A percentile compares a stretch with the other conserved stretches of the same genome.
These are phyloP conservation scores for Fusarium illudens DNA, from an alignment of 2,329 filamentous ascomycete species.

Conservation along the genomic window DNA sequence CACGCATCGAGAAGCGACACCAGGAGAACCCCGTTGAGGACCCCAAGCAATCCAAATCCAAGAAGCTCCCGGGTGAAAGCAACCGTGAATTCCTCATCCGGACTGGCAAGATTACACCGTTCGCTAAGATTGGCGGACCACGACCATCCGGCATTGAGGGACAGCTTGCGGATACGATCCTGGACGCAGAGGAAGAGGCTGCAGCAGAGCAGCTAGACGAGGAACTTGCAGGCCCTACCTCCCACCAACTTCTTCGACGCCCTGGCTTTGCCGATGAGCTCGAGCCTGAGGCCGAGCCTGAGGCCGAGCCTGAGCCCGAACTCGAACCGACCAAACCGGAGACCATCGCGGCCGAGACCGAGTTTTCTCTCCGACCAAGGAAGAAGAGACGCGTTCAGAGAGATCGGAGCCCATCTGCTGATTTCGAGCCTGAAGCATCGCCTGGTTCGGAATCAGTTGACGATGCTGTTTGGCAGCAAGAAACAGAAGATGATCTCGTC, in stretches of 20 bases:
- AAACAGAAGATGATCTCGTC: conserved; percentile 50
- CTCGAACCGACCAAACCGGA: conserved; percentile 15
- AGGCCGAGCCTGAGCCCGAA: too few relatives aligned
- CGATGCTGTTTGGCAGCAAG: conserved; percentile 50
- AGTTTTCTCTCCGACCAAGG: conserved; percentile 66
- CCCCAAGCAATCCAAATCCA: conserved; percentile 57
- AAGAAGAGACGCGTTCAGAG: conserved; percentile 60
- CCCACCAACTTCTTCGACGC: conserved; percentile 76
- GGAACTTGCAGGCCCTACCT: conserved; percentile 60
- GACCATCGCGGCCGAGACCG: conserved; percentile 52
- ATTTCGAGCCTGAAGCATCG: conserved; percentile 52
- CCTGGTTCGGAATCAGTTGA: conserved; percentile 48
- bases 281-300: conserved; percentile 15
- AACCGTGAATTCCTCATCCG: conserved; percentile 90
- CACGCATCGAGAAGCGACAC: conserved; percentile 80
- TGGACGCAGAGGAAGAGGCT: conserved; percentile 82
- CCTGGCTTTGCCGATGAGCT: conserved; percentile 70
- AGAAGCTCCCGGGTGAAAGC: conserved; percentile 78
- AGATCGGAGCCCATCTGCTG: conserved; percentile 55
- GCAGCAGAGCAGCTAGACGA: conserved; percentile 52
- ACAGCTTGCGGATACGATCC: conserved; percentile 77
- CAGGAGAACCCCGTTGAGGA: conserved; percentile 58
- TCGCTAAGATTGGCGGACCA: conserved; percentile 78
- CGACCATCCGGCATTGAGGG: conserved; percentile 69
- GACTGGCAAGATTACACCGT: conserved; percentile 97